Percentiles rank a stretch among this genome's conserved stretches.
Evolutionary conservation across 768 basidiomycete species (phyloP).

Genomic region (Steccherinum ochraceum): DNA sequence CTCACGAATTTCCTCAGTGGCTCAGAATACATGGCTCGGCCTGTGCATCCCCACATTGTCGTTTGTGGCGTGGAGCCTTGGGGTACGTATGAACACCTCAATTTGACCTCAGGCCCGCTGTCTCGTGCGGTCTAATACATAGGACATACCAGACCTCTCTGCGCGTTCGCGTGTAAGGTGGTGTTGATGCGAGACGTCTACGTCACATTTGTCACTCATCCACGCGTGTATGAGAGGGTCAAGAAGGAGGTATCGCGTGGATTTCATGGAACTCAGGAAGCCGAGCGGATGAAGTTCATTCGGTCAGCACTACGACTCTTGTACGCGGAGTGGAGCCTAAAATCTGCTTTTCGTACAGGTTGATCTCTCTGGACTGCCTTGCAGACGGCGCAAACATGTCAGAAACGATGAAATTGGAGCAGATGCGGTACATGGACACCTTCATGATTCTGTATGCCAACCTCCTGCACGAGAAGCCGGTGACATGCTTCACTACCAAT

Average conservation of each 20-base stretch:
- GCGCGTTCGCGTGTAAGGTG: background rate
- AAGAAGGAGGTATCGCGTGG: constrained; percentile 1
- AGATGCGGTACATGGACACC: background rate
- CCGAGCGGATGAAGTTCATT: background rate
- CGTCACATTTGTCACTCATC: background rate
- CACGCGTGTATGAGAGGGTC: background rate
- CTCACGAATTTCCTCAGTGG: too few relatives aligned
- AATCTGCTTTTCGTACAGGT: background rate
- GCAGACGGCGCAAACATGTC: background rate
- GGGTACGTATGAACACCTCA: too few relatives aligned
- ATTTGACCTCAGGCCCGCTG: too few relatives aligned
- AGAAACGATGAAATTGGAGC: background rate
- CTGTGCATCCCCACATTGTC: too few relatives aligned
- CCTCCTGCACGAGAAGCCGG: background rate
- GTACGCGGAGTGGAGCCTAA: background rate
- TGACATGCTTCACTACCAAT: background rate
- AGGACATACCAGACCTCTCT: background rate
- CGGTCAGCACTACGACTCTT: background rate
- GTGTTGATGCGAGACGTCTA: background rate
- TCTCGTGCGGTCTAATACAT: too few relatives aligned
- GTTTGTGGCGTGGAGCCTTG: too few relatives aligned
- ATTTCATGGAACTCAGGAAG: constrained; percentile 1
- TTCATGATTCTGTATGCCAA: background rate
- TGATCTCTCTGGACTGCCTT: background rate
- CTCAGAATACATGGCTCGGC: too few relatives aligned